A percentile compares a stretch with the other conserved stretches of the same genome.
phyloP scores from a whole-genome alignment of 495 filamentous ascomycete species.

The Bathelium albidoporum region DNA sequence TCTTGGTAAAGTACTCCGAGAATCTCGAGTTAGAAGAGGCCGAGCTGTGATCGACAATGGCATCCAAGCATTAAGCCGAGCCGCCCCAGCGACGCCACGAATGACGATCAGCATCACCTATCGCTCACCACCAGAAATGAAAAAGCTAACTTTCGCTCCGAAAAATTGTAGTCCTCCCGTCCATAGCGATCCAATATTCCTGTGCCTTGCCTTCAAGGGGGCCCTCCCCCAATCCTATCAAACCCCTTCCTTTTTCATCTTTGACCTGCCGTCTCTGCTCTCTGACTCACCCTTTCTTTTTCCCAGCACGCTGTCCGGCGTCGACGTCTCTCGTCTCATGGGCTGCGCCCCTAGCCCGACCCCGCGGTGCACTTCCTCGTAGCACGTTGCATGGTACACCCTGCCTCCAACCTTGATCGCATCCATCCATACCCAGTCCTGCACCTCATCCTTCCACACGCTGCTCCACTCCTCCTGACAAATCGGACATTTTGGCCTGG shows the following conservation, averaged over 20 bases:
- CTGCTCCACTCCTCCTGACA: conserved; percentile 92
- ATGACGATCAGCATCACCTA: not conserved
- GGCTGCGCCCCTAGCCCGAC: conserved; percentile 1
- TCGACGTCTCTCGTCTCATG: conserved; percentile 15
- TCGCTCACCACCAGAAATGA: not conserved
- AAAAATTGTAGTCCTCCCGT: not conserved
- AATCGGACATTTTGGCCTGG: conserved; percentile 72
- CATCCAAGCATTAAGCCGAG: not conserved
- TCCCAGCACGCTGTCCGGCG: conserved; percentile 29
- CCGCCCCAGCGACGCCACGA: not conserved
- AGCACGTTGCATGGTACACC: conserved; percentile 84
- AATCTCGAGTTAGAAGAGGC: not conserved
- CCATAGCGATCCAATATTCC: not conserved
- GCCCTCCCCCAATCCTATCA: not conserved
- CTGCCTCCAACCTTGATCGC: conserved; percentile 65
- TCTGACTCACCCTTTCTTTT: conserved; percentile 31
- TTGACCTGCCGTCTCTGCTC: conserved; percentile 7
- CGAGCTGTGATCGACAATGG: not conserved
- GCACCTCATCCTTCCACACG: conserved; percentile 76
- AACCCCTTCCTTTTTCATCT: conserved; percentile 12
- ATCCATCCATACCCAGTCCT: conserved; percentile 97
- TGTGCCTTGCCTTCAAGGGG: no score
- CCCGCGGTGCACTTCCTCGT: conserved; percentile 67
- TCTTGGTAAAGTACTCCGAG: not conserved
- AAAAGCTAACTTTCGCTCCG: not conserved